Percentiles rank a stretch among this genome's conserved stretches.
Conservation (phyloP, 768 basidiomycete species). For the Tylopilus rubrobrunneus region DNA sequence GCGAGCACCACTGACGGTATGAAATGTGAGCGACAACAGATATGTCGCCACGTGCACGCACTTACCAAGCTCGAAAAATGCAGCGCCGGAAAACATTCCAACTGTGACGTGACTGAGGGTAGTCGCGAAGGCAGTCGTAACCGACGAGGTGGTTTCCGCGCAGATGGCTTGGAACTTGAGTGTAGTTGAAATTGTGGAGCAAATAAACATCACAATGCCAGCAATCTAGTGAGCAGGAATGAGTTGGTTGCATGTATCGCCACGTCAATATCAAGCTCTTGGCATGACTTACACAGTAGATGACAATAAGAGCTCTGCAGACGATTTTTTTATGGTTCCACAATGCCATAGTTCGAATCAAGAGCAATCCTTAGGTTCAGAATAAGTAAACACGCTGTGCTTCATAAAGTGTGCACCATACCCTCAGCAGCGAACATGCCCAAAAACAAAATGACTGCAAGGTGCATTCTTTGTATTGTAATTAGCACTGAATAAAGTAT, state of each 20-base stretch:
- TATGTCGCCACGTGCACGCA: background rate
- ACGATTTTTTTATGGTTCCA: slow-evolving; percentile 1
- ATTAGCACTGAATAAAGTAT: background rate
- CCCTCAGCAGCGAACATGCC: slow-evolving; percentile 9
- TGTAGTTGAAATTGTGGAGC: background rate
- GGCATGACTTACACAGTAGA: background rate
- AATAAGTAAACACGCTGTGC: background rate
- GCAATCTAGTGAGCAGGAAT: background rate
- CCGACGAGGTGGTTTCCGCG: slow-evolving; percentile 1
- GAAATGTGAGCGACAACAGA: background rate
- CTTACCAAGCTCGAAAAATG: slow-evolving; percentile 12
- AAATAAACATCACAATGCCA: slow-evolving; percentile 3
- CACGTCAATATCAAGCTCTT: background rate
- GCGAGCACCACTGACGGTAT: slow-evolving; percentile 1
- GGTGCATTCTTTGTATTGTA: background rate
- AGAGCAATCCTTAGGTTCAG: slow-evolving; percentile 4
- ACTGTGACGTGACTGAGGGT: slow-evolving; percentile 5
- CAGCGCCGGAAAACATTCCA: slow-evolving; percentile 8
- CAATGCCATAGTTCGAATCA: slow-evolving; percentile 10
- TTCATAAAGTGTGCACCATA: background rate
- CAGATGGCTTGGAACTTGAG: slow-evolving; percentile 8
- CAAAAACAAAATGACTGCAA: slow-evolving; percentile 3
- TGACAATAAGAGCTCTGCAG: background rate
- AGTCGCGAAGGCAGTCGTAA: background rate
- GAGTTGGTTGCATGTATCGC: background rate